Evolutionary conservation across 768 basidiomycete genomes (phyloP).

Genomic region (Solioccasus polychromus): DNA sequence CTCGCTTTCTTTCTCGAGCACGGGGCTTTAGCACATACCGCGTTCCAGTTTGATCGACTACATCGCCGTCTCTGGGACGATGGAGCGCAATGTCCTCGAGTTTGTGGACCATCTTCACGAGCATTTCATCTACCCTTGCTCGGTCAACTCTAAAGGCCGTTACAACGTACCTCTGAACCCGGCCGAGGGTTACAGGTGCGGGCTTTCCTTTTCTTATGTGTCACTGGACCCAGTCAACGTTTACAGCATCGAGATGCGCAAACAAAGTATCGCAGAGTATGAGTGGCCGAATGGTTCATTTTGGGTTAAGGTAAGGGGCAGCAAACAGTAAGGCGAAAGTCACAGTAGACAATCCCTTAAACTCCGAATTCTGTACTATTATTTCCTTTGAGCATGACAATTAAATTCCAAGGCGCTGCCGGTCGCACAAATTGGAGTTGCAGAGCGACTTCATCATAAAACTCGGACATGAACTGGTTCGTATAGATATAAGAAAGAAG

Average conservation of each 20-base stretch:
- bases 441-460: background rate
- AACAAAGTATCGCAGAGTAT: constrained; percentile 75
- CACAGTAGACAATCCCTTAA: background rate
- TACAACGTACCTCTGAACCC: constrained; percentile 84
- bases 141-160: constrained; percentile 79
- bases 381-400: too few relatives aligned
- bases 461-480: constrained; percentile 8
- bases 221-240: background rate
- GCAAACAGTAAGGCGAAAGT: background rate
- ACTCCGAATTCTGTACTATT: background rate
- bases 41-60: constrained; percentile 89
- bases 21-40: background rate
- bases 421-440: too few relatives aligned
- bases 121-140: constrained; percentile 85
- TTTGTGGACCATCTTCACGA: constrained; percentile 92
- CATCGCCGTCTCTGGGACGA: constrained; percentile 84
- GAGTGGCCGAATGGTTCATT: constrained; percentile 76
- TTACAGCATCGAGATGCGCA: constrained; percentile 85
- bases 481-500: constrained; percentile 24
- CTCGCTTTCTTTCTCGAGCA: background rate
- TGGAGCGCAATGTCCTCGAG: constrained; percentile 94
- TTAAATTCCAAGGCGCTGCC: too few relatives aligned
- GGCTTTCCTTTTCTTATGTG: background rate
- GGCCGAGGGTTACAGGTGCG: constrained; percentile 63
- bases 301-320: constrained; percentile 18